Base-by-base conservation (phyloP, 192 early-diverging fungal genomes). In the Backusella macrospora region DNA sequence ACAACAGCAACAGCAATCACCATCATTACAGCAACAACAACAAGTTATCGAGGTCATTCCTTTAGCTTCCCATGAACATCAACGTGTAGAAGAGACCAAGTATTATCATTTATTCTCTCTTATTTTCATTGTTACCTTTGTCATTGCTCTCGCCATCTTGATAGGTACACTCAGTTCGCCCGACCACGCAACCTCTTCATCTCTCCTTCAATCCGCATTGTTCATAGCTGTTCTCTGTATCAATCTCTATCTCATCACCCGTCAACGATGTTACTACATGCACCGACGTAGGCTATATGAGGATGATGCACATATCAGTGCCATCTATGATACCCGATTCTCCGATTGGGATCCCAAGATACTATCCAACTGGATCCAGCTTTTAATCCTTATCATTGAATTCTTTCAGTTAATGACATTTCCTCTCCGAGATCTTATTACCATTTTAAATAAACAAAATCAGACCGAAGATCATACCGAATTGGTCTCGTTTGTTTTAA, bases 401-500 rank as follows among this genome's bases (percentile, higher is more conserved):
- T 92, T 95, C 69, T 64, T 95, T 21, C 94, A 95, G 83, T 80
- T 95, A 0, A 75, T 93, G 55, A 90, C 91, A 9, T 95, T 93
- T 59, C 92, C 92, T 9, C 81, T 92, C 14, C 87, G 92, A 40
- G 94, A 95, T 72, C 77, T 95, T 23, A 76, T 92, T 64, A 70
- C 72, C 0, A 75, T 76, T 43, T 73, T 69, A 59, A 73, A 68
- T 6, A 67, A 74, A 38, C 64, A 68, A 8, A 40, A 15, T 38
- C 52, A 15, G 39, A 39, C 18, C 52, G 44, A 44, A 47, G 42
- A 85, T 46, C 67, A 88, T 59, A 73, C 87, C 8, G 86, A 86
- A 37, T 69, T 91, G 39, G 85, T 87, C 0, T 82, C 87, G 44
- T 76, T 88, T 48, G 78, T 90, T 13, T 75, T 86, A 71, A 78